Base-by-base conservation (phyloP, 2,329 filamentous ascomycete genomes). In the Keithomyces neogunnii region DNA sequence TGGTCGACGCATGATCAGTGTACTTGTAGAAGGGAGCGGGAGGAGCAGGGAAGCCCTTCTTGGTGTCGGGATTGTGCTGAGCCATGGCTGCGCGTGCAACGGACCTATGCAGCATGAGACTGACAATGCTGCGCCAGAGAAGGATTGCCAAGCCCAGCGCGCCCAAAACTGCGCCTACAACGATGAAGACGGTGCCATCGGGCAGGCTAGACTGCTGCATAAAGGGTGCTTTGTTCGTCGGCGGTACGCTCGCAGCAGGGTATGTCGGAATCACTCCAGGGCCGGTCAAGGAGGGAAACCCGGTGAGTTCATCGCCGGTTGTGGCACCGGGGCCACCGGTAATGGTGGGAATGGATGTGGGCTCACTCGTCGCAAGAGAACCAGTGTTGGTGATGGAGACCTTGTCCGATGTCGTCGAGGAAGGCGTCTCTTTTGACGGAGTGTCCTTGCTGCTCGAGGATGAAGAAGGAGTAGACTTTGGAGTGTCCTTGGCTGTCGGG, bases 171-270 rank as follows among this genome's bases (percentile, higher is more conserved):
- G 90, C 87, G 45, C 93, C 93, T 1, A 97, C 93, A 28, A 84
- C 86, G 61, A 99, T 99, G 72, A 99, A 99, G 53, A 99, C 86
- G 3, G 92, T 96, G 50, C 93, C 93, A 62, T 97, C 88, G 2
- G 93, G 93, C 9, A 91, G 76, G 49, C 72, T 84, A 1, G 90
- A 95, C 62, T 85, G 84, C 63, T 91, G 85, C 89, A 97, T 96
- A 66, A 89, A 99, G 13, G 92, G 90, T 4, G 93, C 93, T 62
- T 86, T 81, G 39, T 80, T 77, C 3, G 88, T 96, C 30, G 90
- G 87, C 6, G 93, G 93, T 3, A 97, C 85, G 30, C 82, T 79
- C 3, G 89, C 76, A 1, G 86, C 72, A 4, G 91, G 88, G 57
- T 86, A 87, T 28, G 81, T 80, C 57, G 73, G 72, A 48, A 75